These are phyloP conservation scores for Pelargonium citronellum DNA, from an alignment of 441 rosid genomes.

Conservation along the genomic window DNA sequence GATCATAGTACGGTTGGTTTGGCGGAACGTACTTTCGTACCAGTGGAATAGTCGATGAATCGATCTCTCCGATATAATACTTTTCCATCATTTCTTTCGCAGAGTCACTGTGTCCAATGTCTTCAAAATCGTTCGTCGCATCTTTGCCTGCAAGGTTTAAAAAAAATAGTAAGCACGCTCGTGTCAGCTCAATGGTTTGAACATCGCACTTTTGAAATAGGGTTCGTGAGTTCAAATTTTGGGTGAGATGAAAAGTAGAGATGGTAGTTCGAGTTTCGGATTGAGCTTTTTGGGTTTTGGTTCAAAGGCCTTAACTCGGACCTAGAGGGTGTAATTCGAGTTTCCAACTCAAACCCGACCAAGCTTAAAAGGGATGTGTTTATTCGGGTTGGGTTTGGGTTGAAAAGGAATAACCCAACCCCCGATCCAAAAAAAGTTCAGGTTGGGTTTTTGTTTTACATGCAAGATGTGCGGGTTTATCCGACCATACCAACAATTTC, in stretches of 20 bases:
- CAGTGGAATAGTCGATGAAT: conserved; percentile 45
- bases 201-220: too few relatives aligned
- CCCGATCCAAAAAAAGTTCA: too few relatives aligned
- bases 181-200: too few relatives aligned
- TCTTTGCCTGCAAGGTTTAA: conserved; percentile 54
- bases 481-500: too few relatives aligned
- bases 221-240: too few relatives aligned
- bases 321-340: neutral
- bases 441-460: too few relatives aligned
- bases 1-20: conserved; percentile 35
- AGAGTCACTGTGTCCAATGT: conserved; percentile 81
- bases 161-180: too few relatives aligned
- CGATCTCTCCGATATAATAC: conserved; percentile 69
- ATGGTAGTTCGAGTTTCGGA: neutral
- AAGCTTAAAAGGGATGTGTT: too few relatives aligned
- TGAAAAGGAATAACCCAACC: too few relatives aligned
- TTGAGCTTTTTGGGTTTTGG: neutral
- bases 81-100: conserved; percentile 75
- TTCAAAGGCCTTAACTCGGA: neutral
- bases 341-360: neutral
- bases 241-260: neutral
- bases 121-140: conserved; percentile 86
- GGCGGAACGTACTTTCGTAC: conserved; percentile 48
- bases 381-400: too few relatives aligned
- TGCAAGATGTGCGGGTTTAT: too few relatives aligned